A percentile compares a stretch with the other conserved stretches of the same genome.
These are phyloP conservation scores for Mucor circinelloides DNA, from an alignment of 371 early-diverging fungal genomes.

Conservation along the genomic window DNA sequence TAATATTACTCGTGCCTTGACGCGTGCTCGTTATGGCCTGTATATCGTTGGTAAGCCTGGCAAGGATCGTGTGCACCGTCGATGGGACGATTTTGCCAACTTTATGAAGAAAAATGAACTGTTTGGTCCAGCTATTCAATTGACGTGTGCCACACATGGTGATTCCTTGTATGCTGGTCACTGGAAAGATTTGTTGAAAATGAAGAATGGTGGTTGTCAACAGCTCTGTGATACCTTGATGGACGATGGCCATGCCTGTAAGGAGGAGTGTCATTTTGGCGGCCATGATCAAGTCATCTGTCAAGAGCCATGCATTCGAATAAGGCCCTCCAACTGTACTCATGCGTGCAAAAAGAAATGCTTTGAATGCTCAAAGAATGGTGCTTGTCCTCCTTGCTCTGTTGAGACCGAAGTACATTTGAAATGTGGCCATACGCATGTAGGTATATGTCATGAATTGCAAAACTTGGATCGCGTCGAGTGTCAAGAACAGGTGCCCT, in stretches of 20 bases:
- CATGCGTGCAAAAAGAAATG: slow-evolving; percentile 42
- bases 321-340: slow-evolving; percentile 26
- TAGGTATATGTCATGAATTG: background rate
- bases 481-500: background rate
- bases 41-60: slow-evolving; percentile 39
- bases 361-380: slow-evolving; percentile 25
- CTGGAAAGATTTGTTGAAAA: slow-evolving; percentile 28
- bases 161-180: slow-evolving; percentile 13
- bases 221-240: slow-evolving; percentile 32
- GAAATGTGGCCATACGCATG: slow-evolving; percentile 28
- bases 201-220: slow-evolving; percentile 45
- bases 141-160: slow-evolving; percentile 13
- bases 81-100: slow-evolving; percentile 29
- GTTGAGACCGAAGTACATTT: background rate
- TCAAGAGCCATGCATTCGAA: slow-evolving; percentile 30
- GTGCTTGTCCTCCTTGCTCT: slow-evolving; percentile 39
- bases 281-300: slow-evolving; percentile 30
- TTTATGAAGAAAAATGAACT: slow-evolving; percentile 25
- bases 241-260: slow-evolving; percentile 44
- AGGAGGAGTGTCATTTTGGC: slow-evolving; percentile 41
- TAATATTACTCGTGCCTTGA: slow-evolving; percentile 30
- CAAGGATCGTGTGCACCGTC: slow-evolving; percentile 3
- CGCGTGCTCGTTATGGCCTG: slow-evolving; percentile 42
- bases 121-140: background rate
- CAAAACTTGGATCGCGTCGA: background rate